Base-by-base conservation (phyloP, 2,329 filamentous ascomycete species). In the Talaromyces islandicus region DNA sequence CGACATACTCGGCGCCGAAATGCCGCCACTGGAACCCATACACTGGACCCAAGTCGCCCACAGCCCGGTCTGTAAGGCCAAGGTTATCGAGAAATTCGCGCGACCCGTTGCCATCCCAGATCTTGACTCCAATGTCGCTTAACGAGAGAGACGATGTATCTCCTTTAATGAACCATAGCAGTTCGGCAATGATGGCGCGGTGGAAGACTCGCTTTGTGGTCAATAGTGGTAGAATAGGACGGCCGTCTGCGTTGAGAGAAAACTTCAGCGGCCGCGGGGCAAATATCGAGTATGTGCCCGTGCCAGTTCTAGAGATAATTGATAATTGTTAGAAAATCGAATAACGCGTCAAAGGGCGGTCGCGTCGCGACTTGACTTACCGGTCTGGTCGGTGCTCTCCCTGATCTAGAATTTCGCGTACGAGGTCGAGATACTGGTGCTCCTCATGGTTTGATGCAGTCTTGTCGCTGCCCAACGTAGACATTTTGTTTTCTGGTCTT, bases 21-120 rank as follows among this genome's bases (percentile, higher is more conserved):
- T 97, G 93, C 3, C 94, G 89, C 94, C 94, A 99, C 77, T 99
- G 94, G 78, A 99, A 99, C 1, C 94, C 94, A 73, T 99, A 99
- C 0, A 97, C 92, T 30, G 94, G 94, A 0, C 94, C 94, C 0
- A 99, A 81, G 70, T 99, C 94, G 65, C 94, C 94, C 21, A 88
- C 89, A 57, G 86, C 90, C 62, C 93, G 90, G 71, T 96, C 87
- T 0, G 82, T 80, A 7, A 97, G 83, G 0, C 93, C 93, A 1
- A 94, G 84, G 64, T 81, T 87, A 78, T 99, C 93, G 41, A 99
- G 89, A 74, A 89, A 97, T 70, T 87, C 89, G 68, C 94, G 90
- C 53, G 88, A 92, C 50, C 93, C 94, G 72, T 99, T 99, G 68
- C 92, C 93, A 73, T 99, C 94, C 94, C 94, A 99, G 73, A 99